Conservation (phyloP, 2,329 filamentous ascomycete genomes). For the Stemphylium lycopersici region DNA sequence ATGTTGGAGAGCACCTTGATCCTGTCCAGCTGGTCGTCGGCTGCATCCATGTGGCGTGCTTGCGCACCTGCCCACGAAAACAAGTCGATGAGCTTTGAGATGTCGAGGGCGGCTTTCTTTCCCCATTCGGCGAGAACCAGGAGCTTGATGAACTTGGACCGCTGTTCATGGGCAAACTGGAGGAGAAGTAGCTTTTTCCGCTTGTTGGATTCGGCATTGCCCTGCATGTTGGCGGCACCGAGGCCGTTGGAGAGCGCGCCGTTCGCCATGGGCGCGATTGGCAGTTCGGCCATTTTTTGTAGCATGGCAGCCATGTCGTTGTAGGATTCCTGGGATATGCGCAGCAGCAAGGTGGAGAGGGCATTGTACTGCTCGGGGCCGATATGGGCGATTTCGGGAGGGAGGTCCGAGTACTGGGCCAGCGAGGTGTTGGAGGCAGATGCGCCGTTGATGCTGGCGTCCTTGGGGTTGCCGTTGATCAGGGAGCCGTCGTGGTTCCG, state of each 20-base stretch:
- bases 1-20: conserved; percentile 74
- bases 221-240: conserved; percentile 36
- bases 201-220: conserved; percentile 37
- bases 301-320: conserved; percentile 76
- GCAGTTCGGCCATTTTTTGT: conserved; percentile 71
- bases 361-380: conserved; percentile 74
- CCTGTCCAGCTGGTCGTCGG: conserved; percentile 66
- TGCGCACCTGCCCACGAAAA: conserved; percentile 69
- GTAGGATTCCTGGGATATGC: conserved; percentile 83
- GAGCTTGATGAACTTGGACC: conserved; percentile 90
- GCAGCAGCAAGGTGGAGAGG: conserved; percentile 74
- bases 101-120: conserved; percentile 67
- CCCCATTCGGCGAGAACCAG: conserved; percentile 90
- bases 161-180: conserved; percentile 77
- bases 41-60: conserved; percentile 37
- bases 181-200: conserved; percentile 76
- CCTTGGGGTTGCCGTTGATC: conserved; percentile 36
- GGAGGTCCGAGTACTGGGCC: conserved; percentile 42
- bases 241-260: conserved; percentile 48
- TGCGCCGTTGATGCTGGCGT: conserved; percentile 23
- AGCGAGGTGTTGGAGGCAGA: conserved; percentile 12
- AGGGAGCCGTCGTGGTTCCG: conserved; percentile 38
- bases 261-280: conserved; percentile 62
- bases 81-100: conserved; percentile 88
- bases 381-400: conserved; percentile 69